Percentiles rank a stretch among this genome's conserved stretches.
Conservation (phyloP, 352 stramenopile genomes). For the Globisporangium cystogenes region DNA sequence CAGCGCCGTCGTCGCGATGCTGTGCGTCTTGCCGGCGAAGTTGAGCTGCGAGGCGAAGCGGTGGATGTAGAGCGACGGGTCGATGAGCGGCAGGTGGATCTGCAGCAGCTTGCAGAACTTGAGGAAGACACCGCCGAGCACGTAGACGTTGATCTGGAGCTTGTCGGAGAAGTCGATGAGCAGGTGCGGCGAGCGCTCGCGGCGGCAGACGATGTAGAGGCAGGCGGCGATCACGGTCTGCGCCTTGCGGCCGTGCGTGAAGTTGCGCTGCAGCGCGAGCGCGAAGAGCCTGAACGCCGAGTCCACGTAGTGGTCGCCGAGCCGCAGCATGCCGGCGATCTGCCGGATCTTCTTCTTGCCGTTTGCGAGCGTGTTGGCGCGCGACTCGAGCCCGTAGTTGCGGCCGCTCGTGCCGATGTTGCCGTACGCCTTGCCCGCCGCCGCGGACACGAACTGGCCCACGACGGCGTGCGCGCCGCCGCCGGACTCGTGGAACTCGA, state of each 20-base stretch:
- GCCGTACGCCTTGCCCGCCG: constrained; percentile 88
- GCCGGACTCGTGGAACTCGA: constrained; percentile 96
- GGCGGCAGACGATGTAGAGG: constrained; percentile 98
- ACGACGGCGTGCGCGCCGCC: constrained; percentile 90
- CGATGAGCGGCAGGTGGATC: constrained; percentile 97
- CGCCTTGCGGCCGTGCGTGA: constrained; percentile 94
- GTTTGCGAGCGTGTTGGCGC: constrained; percentile 95
- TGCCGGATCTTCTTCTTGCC: constrained; percentile 92
- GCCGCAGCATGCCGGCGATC: constrained; percentile 90
- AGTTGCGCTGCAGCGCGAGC: constrained; percentile 96
- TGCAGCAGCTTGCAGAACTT: constrained; percentile 93
- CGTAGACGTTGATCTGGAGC: constrained; percentile 93
- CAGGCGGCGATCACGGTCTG: constrained; percentile 96
- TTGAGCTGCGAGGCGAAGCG: constrained; percentile 98
- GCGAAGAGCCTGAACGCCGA: constrained; percentile 95
- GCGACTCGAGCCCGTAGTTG: constrained; percentile 93
- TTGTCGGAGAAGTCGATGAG: constrained; percentile 99
- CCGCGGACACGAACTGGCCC: constrained; percentile 94
- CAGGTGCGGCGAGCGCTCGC: constrained; percentile 97
- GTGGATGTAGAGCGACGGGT: constrained; percentile 98
- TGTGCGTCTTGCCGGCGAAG: constrained; percentile 91
- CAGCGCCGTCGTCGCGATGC: constrained; percentile 94
- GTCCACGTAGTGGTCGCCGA: constrained; percentile 95
- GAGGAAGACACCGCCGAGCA: constrained; percentile 81
- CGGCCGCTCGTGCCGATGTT: constrained; percentile 81